These are phyloP conservation scores for Arachis stenosperma DNA, from an alignment of 306 rosid genomes.

Conservation along the genomic window DNA sequence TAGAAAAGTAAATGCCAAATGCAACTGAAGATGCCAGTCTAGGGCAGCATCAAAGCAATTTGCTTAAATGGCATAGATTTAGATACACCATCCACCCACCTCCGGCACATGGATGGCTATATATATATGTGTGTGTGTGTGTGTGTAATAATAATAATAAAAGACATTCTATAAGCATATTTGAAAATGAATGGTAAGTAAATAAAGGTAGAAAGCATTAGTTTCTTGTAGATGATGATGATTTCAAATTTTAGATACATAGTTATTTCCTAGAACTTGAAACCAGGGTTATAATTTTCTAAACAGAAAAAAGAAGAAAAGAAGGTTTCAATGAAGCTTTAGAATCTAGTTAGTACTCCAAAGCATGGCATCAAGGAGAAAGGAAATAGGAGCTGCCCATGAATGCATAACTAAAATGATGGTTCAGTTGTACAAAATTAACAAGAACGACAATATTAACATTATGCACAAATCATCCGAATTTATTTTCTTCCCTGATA, in stretches of 20 bases:
- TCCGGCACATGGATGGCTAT: not conserved
- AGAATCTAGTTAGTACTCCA: not conserved
- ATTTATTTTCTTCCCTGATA: not conserved
- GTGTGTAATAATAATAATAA: not conserved
- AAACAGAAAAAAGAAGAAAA: not conserved
- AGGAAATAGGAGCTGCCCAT: not conserved
- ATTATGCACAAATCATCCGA: not conserved
- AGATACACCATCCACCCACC: not conserved
- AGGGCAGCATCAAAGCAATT: not conserved
- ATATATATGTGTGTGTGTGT: too few species aligned
- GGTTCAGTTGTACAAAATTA: constrained; percentile 19
- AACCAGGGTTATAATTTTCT: constrained; percentile 6
- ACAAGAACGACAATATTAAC: constrained; percentile 10
- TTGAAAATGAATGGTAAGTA: constrained; percentile 1
- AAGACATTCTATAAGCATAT: not conserved
- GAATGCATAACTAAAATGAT: constrained; percentile 26
- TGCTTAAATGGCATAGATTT: constrained; percentile 20
- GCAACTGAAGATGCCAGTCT: constrained; percentile 2
- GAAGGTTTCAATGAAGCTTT: not conserved
- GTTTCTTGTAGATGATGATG: constrained; percentile 1
- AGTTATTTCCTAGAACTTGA: constrained; percentile 10
- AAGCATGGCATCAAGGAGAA: not conserved
- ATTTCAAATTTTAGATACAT: constrained; percentile 2
- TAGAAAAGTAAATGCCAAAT: not conserved
- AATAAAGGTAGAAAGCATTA: not conserved